phyloP scores from a whole-genome alignment of 2,329 filamentous ascomycete genomes.

The Amphichorda felina region DNA sequence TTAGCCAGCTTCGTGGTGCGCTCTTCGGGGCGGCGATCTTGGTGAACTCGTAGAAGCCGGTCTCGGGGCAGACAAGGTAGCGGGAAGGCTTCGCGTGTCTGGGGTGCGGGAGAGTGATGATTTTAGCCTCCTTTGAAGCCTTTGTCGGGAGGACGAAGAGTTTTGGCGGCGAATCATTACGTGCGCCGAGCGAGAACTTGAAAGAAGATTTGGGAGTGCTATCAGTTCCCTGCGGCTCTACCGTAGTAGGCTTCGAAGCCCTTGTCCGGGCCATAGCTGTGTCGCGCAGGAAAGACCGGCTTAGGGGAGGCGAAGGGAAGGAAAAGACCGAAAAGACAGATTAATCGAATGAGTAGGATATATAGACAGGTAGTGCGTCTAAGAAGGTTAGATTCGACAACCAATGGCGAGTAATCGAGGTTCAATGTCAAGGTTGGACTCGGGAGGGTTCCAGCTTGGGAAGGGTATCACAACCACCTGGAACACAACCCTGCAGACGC shows the following conservation, averaged over 20 bases:
- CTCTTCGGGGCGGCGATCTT: constrained; percentile 39
- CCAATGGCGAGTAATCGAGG: too few relatives aligned
- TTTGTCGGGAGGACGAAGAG: constrained; percentile 51
- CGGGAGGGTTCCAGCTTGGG: too few relatives aligned
- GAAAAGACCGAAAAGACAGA: too few relatives aligned
- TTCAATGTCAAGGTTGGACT: too few relatives aligned
- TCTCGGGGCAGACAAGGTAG: constrained; percentile 50
- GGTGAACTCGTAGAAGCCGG: constrained; percentile 55
- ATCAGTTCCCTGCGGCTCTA: constrained; percentile 10
- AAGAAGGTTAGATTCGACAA: too few relatives aligned
- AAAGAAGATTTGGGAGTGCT: constrained; percentile 9
- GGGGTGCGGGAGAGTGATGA: constrained; percentile 49
- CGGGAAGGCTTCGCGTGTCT: constrained; percentile 40
- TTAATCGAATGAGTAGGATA: too few relatives aligned
- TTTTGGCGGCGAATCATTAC: constrained; percentile 31
- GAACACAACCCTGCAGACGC: not conserved
- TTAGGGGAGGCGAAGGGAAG: too few relatives aligned
- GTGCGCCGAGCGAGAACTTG: constrained; percentile 28
- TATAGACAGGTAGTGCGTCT: too few relatives aligned
- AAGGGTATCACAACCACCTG: not conserved
- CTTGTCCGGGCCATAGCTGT: constrained; percentile 37
- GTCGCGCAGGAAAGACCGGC: not conserved
- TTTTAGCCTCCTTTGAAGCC: constrained; percentile 38
- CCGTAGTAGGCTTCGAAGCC: constrained; percentile 19
- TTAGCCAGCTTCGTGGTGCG: constrained; percentile 50